Base-by-base conservation (phyloP, 148 eudicot species). In the Silene uniflora region DNA sequence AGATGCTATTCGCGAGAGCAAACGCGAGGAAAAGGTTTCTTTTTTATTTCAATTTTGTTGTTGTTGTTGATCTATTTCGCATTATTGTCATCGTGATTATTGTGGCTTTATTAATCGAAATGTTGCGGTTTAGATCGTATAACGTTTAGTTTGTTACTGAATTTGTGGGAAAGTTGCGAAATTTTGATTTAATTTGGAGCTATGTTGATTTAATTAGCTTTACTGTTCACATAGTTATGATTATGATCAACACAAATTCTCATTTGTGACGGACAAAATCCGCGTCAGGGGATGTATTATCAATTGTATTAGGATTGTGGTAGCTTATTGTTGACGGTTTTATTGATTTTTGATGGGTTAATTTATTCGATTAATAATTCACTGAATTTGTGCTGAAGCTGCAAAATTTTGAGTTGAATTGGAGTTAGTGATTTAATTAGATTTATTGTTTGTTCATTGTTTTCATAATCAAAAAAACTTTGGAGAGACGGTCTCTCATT, bases 11-110 rank as follows among this genome's bases (percentile, higher is more conserved):
- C 92, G 92, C 23, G 96, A 86, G 2, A 86, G 79, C 84, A 94
- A 94, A 80, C 96, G 96, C 17, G 97, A 91, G 8, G 97, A 94
- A 49, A 94, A 94, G 98, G 98, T 91, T 16, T 23, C 0, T 39
- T n/a, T 19, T 0, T 11, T 42, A 14, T 25, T 2, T 23, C 24
- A 7, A 18, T 29, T 66, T 10, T 56, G 3, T 58, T 77, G 39
- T 18, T 52, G 23, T 8, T 16, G 11, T 52, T 16, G 16, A 52
- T 52, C 56, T 52, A 13, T 52, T 52, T 52, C 17, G 16, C 56
- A 13, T 52, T 52, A 13, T 52, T 52, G 14, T 52, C 18, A 14
- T 60, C 3, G 11, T 39, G 1, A 39, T 39, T 39, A 39, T 39
- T 39, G 10, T 39, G 9, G 44, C 1, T 39, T 39, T 39, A 39